Conservation (phyloP, 1,284 basidiomycete species). For the Malassezia globosa region DNA sequence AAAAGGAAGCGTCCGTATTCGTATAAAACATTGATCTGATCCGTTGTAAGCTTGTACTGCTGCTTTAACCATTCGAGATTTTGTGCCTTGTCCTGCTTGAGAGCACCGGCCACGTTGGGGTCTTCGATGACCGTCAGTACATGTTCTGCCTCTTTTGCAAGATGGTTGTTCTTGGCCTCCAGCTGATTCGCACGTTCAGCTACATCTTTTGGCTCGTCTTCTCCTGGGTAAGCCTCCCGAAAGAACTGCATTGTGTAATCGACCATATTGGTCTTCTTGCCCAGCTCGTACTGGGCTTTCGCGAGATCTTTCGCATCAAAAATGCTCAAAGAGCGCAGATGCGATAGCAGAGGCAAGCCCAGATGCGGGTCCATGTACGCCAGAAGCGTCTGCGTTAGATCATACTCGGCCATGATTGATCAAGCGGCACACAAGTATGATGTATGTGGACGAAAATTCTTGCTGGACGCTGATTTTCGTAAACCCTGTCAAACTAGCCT, state of each 20-base stretch:
- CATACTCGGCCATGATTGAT: slow-evolving; percentile 52
- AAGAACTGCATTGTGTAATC: slow-evolving; percentile 59
- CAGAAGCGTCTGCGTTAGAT: slow-evolving; percentile 57
- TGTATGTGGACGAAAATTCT: neutral
- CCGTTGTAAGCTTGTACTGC: slow-evolving; percentile 81
- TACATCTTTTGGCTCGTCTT: slow-evolving; percentile 46
- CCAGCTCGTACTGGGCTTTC: slow-evolving; percentile 86
- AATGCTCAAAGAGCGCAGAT: slow-evolving; percentile 58
- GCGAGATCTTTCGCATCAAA: slow-evolving; percentile 67
- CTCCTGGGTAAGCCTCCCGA: slow-evolving; percentile 62
- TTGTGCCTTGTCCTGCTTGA: slow-evolving; percentile 89
- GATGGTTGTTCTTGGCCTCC: slow-evolving; percentile 67
- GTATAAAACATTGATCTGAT: slow-evolving; percentile 91
- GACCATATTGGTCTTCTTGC: slow-evolving; percentile 60
- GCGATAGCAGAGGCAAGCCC: slow-evolving; percentile 76
- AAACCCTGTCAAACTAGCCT: no score
- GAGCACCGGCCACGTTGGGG: slow-evolving; percentile 69
- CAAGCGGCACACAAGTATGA: slow-evolving; percentile 6
- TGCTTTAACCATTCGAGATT: slow-evolving; percentile 88
- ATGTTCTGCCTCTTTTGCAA: slow-evolving; percentile 77
- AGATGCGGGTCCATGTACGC: slow-evolving; percentile 89
- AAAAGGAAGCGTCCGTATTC: slow-evolving; percentile 98
- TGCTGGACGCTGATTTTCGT: no score
- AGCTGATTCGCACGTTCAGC: slow-evolving; percentile 54
- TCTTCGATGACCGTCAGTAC: slow-evolving; percentile 93